Percentiles rank a stretch among this genome's conserved stretches.
Evolutionary conservation across 208 protist species (phyloP).

Genomic region (Strigomonas galati): DNA sequence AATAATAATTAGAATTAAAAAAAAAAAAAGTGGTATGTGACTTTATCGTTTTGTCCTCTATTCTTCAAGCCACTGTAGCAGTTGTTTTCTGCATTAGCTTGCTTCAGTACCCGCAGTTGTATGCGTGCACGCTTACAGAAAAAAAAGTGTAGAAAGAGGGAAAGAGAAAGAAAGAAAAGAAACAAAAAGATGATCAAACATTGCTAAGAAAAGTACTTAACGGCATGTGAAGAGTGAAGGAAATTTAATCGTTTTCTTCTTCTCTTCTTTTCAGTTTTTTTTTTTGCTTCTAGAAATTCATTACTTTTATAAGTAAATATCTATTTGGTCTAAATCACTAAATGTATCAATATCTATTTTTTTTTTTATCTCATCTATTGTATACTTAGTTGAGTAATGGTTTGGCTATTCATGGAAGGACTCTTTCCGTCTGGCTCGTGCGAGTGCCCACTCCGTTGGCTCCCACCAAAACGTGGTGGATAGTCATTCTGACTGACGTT

Average conservation of each 20-base stretch:
- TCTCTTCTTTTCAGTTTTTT: too few relatives aligned
- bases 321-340: not conserved
- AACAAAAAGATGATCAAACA: conserved; percentile 5
- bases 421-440: not conserved
- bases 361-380: not conserved
- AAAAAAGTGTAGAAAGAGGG: not conserved
- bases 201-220: not conserved
- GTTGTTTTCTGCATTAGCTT: not conserved
- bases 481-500: too few relatives aligned
- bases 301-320: not conserved
- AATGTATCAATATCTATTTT: too few relatives aligned
- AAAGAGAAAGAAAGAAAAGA: not conserved
- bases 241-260: too few relatives aligned
- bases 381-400: not conserved
- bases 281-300: not conserved
- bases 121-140: not conserved
- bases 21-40: too few relatives aligned
- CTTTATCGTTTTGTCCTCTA: too few relatives aligned
- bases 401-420: not conserved
- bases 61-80: too few relatives aligned
- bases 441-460: not conserved
- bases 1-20: too few relatives aligned
- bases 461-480: not conserved
- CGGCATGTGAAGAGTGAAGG: not conserved
- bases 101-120: not conserved